Base-by-base conservation (phyloP, 2,329 filamentous ascomycete genomes). In the Colletotrichum cuscutae region DNA sequence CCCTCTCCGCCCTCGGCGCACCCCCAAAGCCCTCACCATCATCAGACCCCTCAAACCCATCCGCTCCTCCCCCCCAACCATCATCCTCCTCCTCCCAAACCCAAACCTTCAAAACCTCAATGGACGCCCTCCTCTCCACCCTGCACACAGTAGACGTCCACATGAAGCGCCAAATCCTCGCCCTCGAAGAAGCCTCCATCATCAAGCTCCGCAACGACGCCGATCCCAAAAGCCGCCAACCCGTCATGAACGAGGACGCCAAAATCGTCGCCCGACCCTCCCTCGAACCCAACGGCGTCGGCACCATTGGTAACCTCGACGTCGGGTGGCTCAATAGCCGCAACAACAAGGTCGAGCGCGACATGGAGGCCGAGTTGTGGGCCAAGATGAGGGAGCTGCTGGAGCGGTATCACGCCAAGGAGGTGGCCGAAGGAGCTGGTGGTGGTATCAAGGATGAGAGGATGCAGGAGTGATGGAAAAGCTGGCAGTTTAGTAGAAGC, bases 251-350 rank as follows among this genome's bases (percentile, higher is more conserved):
- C 13, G 73, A 74, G 66, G 73, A 74, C 46, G 73, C 73, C 24
- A 74, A 71, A 54, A 74, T 74, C 28, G 73, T 74, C 32, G 71
- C 78, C 11, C 81, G 81, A 56, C 80, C 83, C 13, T 84, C 85
- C 11, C 76, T 90, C 75, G 84, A 90, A 79, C 86, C 91, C 52
- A 84, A 89, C 57, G 89, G 87, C 52, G 82, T 86, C 69, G 89
- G 86, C 26, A 86, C 86, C 77, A 88, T 90, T 42, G 89, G 89
- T 11, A 85, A 84, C 32, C 86, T 98, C 65, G 95, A 98, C 79
- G 92, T 97, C 15, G 95, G 95, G 37, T 96, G 94, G 90, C 83
- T 98, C 77, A 98, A 98, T 80, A 95, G 94, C 78, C 89, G 94
- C 70, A 94, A 94, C 74, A 93, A 94, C 75, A 92, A 92, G 75